Evolutionary conservation across 805 yeast genomes (phyloP), one percentile per base, ranked within the genome.

Genomic region (Soucietia sequanensis): DNA sequence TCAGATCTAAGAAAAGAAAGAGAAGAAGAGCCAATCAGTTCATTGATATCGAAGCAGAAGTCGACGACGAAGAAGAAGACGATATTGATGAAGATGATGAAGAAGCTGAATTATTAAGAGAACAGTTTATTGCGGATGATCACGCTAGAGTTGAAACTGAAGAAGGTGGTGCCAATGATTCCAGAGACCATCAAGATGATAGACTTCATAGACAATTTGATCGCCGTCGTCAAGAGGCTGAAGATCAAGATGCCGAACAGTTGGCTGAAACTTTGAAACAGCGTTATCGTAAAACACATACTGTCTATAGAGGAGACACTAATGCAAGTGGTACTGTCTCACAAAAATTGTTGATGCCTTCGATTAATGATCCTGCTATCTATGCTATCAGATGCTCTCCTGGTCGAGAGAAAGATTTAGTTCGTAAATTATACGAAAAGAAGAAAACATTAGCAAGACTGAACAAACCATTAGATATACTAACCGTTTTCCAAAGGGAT

Each of bases 11-110:
- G 29, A 62, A 65, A 31, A 66, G 66, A 39, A 73, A 68, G 43
- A 66, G 72, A 54, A 65, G 76, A 52, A 55, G 66, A 33, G 74
- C 72, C 68, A 91, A 91, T 60, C 90, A 84, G 70, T 93, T 89
- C 61, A 74, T 93, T 64, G 99, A 93, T 85, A 95, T 93, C 35
- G 98, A 93, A 70, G 99, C 97, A 40, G 98, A 91, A 60, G 99
- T 93, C 38, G 95, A 91, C 60, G 98, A 91, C 42, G 98, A 93
- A 47, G 98, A 93, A 36, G 98, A 91, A 46, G 95, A 84, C 27
- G 79, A 81, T 20, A 91, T 88, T 43, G 98, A 90, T 42, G 74
- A 68, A 39, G 98, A 89, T 31, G 98, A 91, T 43, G 98, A 84
- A 47, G 86, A 80, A 47, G 90, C 95, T n/a, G 97, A 85, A 43